phyloP scores from a whole-genome alignment of 345 rosid species.

The Noccaea caerulescens region DNA sequence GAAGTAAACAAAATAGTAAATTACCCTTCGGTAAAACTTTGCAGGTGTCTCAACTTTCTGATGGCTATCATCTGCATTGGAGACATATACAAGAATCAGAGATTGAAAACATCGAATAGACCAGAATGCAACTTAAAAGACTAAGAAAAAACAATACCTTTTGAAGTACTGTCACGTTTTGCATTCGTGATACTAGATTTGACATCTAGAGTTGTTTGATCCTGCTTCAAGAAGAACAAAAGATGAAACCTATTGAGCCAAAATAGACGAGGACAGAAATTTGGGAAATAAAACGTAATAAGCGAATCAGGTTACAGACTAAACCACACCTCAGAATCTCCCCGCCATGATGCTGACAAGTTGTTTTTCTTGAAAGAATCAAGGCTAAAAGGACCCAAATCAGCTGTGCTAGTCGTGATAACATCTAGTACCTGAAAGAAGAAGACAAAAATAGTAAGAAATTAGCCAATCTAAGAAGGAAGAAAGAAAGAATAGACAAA shows the following conservation, averaged over 20 bases:
- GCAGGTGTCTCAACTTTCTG: slow-evolving; percentile 66
- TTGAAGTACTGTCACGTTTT: slow-evolving; percentile 45
- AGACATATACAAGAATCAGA: slow-evolving; percentile 34
- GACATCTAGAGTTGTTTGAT: slow-evolving; percentile 41
- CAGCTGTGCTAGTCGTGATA: slow-evolving; percentile 67
- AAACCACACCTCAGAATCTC: slow-evolving; percentile 57
- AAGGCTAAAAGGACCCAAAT: slow-evolving; percentile 82
- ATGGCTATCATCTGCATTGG: slow-evolving; percentile 54
- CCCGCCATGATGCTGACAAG: slow-evolving; percentile 80
- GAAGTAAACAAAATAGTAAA: background rate
- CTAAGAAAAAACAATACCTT: slow-evolving; percentile 43
- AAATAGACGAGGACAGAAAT: background rate
- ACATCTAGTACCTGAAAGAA: slow-evolving; percentile 67
- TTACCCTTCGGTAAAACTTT: slow-evolving; percentile 80
- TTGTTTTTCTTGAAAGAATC: slow-evolving; percentile 78
- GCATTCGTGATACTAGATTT: slow-evolving; percentile 50
- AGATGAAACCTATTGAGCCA: slow-evolving; percentile 41
- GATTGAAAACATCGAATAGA: slow-evolving; percentile 16
- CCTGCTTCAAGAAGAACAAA: slow-evolving; percentile 44
- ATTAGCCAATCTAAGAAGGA: background rate
- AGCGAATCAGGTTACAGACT: background rate
- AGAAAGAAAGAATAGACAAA: background rate
- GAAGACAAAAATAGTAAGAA: slow-evolving; percentile 20
- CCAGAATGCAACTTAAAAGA: slow-evolving; percentile 14
- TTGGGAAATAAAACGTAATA: background rate